Base-by-base conservation (phyloP, 164 flowering plant genomes). In the Magnolia changhungtana region DNA sequence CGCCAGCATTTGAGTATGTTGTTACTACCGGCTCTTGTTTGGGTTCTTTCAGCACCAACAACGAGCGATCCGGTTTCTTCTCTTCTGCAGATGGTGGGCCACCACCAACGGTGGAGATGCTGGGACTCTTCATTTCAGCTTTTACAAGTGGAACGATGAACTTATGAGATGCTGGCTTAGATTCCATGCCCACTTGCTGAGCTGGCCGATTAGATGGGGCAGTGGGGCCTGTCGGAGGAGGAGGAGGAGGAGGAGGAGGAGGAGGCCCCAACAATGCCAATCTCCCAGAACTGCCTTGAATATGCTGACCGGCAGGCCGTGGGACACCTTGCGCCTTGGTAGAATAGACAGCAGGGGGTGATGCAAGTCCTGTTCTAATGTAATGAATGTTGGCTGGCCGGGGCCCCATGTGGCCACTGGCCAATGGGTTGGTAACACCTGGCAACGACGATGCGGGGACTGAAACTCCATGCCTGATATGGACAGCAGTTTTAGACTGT, bases 401-500 rank as follows among this genome's bases (percentile, higher is more conserved):
- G 72, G 82, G 55, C 59, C 80, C 86, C 11, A 73, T 70, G 21
- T 72, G 78, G 71, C 13, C 76, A 21, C 81, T 31, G 14, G 82
- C 75, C 73, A 85, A 71, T 67, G 82, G 77, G 52, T 74, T 81
- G 27, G 80, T 23, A 72, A 74, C 74, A 50, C 83, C 80, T 51
- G 87, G 66, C 58, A 80, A 9, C 19, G 85, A 76, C 27, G 92
- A 63, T 81, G 88, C 87, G 7, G 82, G 77, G 45, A 86, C 24
- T 50, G 89, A 67, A 69, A 85, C 89, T 50, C 88, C 86, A 58
- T 92, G 82, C 69, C 86, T 87, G 72, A 89, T 82, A 74, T 86
- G 91, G 24, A 92, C 88, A 67, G 86, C 88, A 73, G 87, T 90
- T 77, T 87, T 90, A 51, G 89, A 84, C 66, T 85, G 92, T 23